phyloP scores from a whole-genome alignment of 345 rosid genomes.

The Trapa bicornis region DNA sequence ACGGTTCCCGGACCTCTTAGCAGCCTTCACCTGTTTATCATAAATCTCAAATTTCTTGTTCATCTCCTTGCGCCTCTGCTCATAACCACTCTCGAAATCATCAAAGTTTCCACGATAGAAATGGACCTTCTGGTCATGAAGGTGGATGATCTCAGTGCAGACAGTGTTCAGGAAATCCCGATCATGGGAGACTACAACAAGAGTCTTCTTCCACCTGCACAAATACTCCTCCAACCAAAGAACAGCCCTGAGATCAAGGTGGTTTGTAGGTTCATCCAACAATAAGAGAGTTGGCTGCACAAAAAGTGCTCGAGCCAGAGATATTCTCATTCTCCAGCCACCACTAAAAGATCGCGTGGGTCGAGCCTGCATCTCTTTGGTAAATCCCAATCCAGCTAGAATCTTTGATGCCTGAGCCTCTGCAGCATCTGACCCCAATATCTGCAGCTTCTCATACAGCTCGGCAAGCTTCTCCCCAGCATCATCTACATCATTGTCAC shows the following conservation, averaged over 20 bases:
- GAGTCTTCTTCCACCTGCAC: slow-evolving; percentile 83
- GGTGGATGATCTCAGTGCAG: slow-evolving; percentile 80
- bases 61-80: slow-evolving; percentile 78
- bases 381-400: slow-evolving; percentile 91
- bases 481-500: slow-evolving; percentile 41
- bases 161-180: slow-evolving; percentile 90
- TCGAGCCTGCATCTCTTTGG: slow-evolving; percentile 79
- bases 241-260: slow-evolving; percentile 90
- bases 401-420: slow-evolving; percentile 93
- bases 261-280: slow-evolving; percentile 95
- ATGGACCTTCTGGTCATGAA: slow-evolving; percentile 75
- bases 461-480: slow-evolving; percentile 75
- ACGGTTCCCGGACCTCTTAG: slow-evolving; percentile 69
- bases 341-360: slow-evolving; percentile 83
- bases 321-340: slow-evolving; percentile 99
- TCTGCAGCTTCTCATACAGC: slow-evolving; percentile 71
- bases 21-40: slow-evolving; percentile 75
- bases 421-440: slow-evolving; percentile 86
- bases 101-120: slow-evolving; percentile 80
- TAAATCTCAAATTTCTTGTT: slow-evolving; percentile 66
- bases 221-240: slow-evolving; percentile 93
- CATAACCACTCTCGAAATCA: slow-evolving; percentile 70
- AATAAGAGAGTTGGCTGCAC: slow-evolving; percentile 84
- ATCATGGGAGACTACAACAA: slow-evolving; percentile 93
- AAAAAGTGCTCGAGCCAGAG: slow-evolving; percentile 90